A percentile compares a stretch with the other conserved stretches of the same genome.
Evolutionary conservation across 2,329 filamentous ascomycete genomes (phyloP).

Genomic region (Aspergillus transmontanensis): DNA sequence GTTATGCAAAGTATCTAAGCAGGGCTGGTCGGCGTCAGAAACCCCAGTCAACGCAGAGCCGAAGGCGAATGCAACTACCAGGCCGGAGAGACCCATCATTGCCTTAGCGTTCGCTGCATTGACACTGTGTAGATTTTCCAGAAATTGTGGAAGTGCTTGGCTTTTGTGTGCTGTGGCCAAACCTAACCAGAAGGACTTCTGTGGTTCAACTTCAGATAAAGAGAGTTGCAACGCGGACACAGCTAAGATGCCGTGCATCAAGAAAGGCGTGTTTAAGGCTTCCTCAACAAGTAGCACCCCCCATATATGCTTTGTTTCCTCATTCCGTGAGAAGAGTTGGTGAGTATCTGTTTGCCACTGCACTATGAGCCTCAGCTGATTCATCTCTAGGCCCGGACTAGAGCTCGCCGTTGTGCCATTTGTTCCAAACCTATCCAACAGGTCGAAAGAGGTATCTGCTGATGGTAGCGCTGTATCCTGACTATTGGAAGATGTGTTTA

Average conservation of each 20-base stretch:
- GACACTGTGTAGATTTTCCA: neutral
- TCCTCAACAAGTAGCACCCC: constrained; percentile 21
- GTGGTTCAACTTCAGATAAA: neutral
- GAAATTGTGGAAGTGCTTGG: constrained; percentile 7
- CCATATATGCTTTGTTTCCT: constrained; percentile 24
- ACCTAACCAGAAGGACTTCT: constrained; percentile 18
- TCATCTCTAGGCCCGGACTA: neutral
- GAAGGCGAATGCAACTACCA: constrained; percentile 27
- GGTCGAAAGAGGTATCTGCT: neutral
- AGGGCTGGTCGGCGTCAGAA: constrained; percentile 1
- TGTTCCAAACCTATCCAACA: neutral
- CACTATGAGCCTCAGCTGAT: neutral
- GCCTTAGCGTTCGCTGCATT: neutral
- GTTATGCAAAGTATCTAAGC: constrained; percentile 8
- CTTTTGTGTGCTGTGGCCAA: constrained; percentile 23
- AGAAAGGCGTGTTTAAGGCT: constrained; percentile 21
- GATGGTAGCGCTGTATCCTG: neutral
- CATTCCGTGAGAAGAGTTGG: constrained; percentile 20
- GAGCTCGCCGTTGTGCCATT: neutral
- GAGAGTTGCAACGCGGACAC: constrained; percentile 27
- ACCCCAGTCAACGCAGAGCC: constrained; percentile 19
- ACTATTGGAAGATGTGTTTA: neutral
- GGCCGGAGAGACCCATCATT: neutral
- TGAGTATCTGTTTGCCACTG: constrained; percentile 13
- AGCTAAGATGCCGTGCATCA: constrained; percentile 30